A percentile compares a stretch with the other conserved stretches of the same genome.
Evolutionary conservation across 257 asterid genomes (phyloP).

Genomic region (Penstemon davidsonii): DNA sequence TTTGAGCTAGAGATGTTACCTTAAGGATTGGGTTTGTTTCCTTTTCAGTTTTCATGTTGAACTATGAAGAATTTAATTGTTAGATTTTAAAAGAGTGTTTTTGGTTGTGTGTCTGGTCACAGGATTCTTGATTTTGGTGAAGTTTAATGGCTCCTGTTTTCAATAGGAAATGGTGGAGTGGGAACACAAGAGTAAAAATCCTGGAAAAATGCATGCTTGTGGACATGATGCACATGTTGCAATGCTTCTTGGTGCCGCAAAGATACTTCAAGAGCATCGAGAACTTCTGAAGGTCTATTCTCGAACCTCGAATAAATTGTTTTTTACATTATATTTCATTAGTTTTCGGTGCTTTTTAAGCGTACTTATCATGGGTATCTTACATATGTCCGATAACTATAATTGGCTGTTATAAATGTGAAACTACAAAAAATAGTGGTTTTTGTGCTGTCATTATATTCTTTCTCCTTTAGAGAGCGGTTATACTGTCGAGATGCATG

Average conservation of each 20-base stretch:
- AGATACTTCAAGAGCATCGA: constrained; percentile 72
- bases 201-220: constrained; percentile 96
- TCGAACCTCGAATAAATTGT: background rate
- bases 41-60: background rate
- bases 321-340: background rate
- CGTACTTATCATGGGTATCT: constrained; percentile 6
- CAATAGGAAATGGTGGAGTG: constrained; percentile 89
- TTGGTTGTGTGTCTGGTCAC: background rate
- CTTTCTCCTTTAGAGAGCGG: too few species aligned
- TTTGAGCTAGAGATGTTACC: background rate
- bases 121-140: background rate
- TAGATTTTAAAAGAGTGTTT: constrained; percentile 1
- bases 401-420: background rate
- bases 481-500: constrained; percentile 9
- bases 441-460: background rate
- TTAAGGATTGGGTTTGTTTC: background rate
- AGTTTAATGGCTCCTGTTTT: constrained; percentile 12
- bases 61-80: background rate
- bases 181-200: constrained; percentile 90
- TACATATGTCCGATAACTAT: background rate
- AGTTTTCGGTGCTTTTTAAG: constrained; percentile 7
- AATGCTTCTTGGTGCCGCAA: constrained; percentile 99
- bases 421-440: background rate
- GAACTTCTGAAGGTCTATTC: constrained; percentile 56
- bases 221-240: constrained; percentile 97